Evolutionary conservation across 331 rosid species (phyloP), one percentile per base, ranked within the genome.

Genomic region (Saraca asoca): DNA sequence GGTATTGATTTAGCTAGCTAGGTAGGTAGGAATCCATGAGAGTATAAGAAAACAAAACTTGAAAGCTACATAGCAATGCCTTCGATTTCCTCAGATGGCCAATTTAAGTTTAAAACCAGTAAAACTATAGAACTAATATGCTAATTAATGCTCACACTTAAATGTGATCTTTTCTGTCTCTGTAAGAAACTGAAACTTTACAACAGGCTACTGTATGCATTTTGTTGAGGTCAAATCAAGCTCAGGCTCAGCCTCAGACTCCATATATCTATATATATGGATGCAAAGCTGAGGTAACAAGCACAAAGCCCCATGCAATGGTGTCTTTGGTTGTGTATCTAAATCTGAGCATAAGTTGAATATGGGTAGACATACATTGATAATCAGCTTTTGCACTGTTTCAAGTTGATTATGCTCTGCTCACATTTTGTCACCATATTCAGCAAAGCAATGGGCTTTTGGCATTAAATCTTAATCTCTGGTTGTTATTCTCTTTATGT

Each of bases 241-340:
- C 31, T 24, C 31, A 24, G 31, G 31, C 31, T 24, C 31, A 24
- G 31, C 2, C 31, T 24, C 31, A 24, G 31, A 34, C 6, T 46
- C 35, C 51, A 46, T 42, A 48, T 35, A 54, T n/a, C n/a, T n/a
- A n/a, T n/a, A n/a, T n/a, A n/a, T n/a, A n/a, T n/a, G 56, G 37
- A 31, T 43, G 12, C 7, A 13, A 12, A 12, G 31, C 34, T 18
- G 51, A 13, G 11, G 31, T 3, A 2, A 13, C n/a, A 46, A 49
- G 61, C 18, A 17, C 60, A 50, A 14, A 51, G 41, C 15, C 75
- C 68, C 20, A 59, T 46, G 44, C 6, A 24, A 24, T 24, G 31
- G 2, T 24, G 31, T 1, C 31, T 24, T 10, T 18, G 48, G 10
- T 11, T 43, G 48, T n/a, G n/a, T n/a, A n/a, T n/a, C n/a, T 43